These are phyloP conservation scores for Solanum ahanhuiri DNA, from an alignment of 257 asterid species.

Conservation along the genomic window DNA sequence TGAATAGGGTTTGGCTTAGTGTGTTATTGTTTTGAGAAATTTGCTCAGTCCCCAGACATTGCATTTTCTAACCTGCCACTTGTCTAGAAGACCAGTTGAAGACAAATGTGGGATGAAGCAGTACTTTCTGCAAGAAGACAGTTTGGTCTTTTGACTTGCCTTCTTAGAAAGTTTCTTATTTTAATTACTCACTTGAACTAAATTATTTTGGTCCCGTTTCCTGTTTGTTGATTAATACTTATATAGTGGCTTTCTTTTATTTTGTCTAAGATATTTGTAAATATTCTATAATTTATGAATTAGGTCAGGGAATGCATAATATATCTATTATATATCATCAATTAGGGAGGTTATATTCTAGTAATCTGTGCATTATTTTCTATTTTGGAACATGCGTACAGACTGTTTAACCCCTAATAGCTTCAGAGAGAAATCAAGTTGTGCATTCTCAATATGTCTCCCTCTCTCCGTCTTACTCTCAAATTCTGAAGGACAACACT, in stretches of 20 bases:
- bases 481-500: not conserved
- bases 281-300: not conserved
- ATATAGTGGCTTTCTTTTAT: not conserved
- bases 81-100: not conserved
- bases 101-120: not conserved
- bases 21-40: not conserved
- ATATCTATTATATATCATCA: not conserved
- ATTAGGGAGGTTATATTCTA: not conserved
- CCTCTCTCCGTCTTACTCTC: not conserved
- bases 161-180: not conserved
- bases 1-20: not conserved
- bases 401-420: not conserved
- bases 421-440: not conserved
- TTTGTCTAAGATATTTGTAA: not conserved
- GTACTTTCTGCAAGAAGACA: not conserved
- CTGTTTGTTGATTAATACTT: not conserved
- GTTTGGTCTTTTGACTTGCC: not conserved
- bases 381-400: not conserved
- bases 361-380: not conserved
- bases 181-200: not conserved
- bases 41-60: not conserved
- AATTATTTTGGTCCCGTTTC: not conserved
- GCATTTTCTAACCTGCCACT: not conserved
- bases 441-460: not conserved
- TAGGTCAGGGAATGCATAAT: not conserved